These are phyloP conservation scores for Areca catechu DNA, from an alignment of 176 grass and related monocot species.

Conservation along the genomic window DNA sequence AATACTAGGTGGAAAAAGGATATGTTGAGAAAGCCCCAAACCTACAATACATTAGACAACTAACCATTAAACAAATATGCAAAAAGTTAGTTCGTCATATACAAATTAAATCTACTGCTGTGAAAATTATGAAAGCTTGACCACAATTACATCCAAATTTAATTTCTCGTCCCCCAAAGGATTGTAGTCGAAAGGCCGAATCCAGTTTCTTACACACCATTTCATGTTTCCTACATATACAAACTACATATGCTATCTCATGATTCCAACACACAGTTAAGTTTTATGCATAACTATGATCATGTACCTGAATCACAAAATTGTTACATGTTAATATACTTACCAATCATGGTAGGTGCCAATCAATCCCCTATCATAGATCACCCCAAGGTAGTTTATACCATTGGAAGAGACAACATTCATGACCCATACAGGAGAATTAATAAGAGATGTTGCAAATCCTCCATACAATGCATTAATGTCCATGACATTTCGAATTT, in stretches of 20 bases:
- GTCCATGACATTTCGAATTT: conserved; percentile 84
- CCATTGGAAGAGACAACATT: conserved; percentile 83
- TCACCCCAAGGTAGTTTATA: conserved; percentile 53
- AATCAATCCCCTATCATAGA: conserved; percentile 88
- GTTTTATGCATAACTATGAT: no score
- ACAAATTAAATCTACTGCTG: no score
- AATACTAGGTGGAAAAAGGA: conserved; percentile 27
- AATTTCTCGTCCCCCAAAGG: no score
- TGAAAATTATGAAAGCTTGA: no score
- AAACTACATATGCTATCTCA: no score
- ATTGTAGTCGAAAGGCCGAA: no score
- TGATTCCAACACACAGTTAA: no score
- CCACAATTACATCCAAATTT: no score
- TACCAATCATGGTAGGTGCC: conserved; percentile 89
- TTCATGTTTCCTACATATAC: no score
- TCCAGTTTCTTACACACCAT: no score
- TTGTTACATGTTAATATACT: not conserved
- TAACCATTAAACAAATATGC: not conserved
- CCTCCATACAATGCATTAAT: conserved; percentile 82
- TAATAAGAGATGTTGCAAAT: conserved; percentile 42
- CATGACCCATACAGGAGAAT: conserved; percentile 93
- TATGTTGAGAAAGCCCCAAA: conserved; percentile 96
- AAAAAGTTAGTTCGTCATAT: no score
- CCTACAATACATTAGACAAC: conserved; percentile 23
- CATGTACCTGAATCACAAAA: no score